Evolutionary conservation across 306 rosid genomes (phyloP).

Genomic region (Malus domestica): ASM211411v1 NC_041801.1:7238001-7238500

Average conservation of each 20-base stretch:
- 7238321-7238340: neutral
- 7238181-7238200: neutral
- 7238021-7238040: no score
- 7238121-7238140: neutral
- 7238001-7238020: no score
- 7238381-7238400: neutral
- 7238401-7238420: neutral
- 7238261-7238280: neutral
- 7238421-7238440: neutral
- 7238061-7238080: neutral
- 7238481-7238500: slow-evolving; percentile 71
- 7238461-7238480: neutral
- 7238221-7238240: neutral
- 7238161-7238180: neutral
- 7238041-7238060: no score
- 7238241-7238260: neutral
- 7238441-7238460: neutral
- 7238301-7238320: neutral
- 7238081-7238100: neutral
- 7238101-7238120: neutral
- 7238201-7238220: neutral
- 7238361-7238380: neutral
- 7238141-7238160: neutral
- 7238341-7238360: neutral
- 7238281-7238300: neutral